A percentile compares a stretch with the other conserved stretches of the same genome.
These are phyloP conservation scores for Aspergillus texensis DNA, from an alignment of 2,329 filamentous ascomycete species.

Conservation along the genomic window DNA sequence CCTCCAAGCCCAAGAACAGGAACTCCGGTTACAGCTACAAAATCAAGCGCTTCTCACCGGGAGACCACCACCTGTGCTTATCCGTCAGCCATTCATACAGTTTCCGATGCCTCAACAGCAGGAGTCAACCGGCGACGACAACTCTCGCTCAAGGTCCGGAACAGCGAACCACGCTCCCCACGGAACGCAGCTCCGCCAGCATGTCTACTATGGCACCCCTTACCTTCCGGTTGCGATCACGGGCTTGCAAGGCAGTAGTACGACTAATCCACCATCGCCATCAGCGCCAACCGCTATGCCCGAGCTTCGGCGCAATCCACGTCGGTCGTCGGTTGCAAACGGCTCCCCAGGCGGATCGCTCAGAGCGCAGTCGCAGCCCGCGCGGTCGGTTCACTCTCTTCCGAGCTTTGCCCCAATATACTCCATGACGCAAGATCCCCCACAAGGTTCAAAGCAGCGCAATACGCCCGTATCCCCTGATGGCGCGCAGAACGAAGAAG, in stretches of 20 bases:
- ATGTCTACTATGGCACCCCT: slow-evolving; percentile 37
- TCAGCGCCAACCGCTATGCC: slow-evolving; percentile 42
- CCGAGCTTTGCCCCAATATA: slow-evolving; percentile 38
- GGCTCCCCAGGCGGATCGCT: slow-evolving; percentile 45
- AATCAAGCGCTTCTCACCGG: slow-evolving; percentile 48
- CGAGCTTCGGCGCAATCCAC: slow-evolving; percentile 48
- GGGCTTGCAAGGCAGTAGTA: slow-evolving; percentile 37
- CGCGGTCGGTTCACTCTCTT: slow-evolving; percentile 45
- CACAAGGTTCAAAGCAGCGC: slow-evolving; percentile 34
- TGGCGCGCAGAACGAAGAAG: slow-evolving; percentile 36
- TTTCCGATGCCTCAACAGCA: slow-evolving; percentile 44
- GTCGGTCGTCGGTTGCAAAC: slow-evolving; percentile 48
- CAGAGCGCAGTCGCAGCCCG: slow-evolving; percentile 54
- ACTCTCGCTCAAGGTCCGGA: slow-evolving; percentile 39
- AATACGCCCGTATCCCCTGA: slow-evolving; percentile 38
- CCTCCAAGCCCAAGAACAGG: slow-evolving; percentile 54
- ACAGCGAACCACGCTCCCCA: slow-evolving; percentile 41
- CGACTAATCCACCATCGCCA: slow-evolving; percentile 51
- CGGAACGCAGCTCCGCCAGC: slow-evolving; percentile 35
- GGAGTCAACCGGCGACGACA: slow-evolving; percentile 38
- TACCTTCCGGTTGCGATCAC: slow-evolving; percentile 42
- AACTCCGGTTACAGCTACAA: slow-evolving; percentile 50
- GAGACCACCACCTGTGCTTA: slow-evolving; percentile 41
- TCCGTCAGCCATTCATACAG: slow-evolving; percentile 46
- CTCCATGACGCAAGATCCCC: slow-evolving; percentile 34